Percentiles rank a stretch among this genome's conserved stretches.
These are phyloP conservation scores for Didymellaceae sp. DNA, from an alignment of 2,329 filamentous ascomycete species.

Conservation along the genomic window DNA sequence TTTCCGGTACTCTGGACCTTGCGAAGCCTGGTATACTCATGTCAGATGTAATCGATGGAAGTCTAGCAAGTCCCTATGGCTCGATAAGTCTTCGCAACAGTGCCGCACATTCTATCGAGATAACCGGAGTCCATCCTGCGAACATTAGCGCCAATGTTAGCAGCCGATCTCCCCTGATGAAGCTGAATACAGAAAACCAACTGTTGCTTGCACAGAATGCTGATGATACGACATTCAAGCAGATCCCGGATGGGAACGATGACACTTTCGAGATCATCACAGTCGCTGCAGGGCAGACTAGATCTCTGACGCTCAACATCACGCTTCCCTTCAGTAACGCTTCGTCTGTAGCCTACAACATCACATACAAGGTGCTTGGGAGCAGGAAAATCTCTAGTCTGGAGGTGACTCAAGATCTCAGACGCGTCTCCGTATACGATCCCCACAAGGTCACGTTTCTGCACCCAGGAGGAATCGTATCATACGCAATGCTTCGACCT, in stretches of 20 bases:
- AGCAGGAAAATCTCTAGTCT: conserved; percentile 23
- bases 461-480: conserved; percentile 61
- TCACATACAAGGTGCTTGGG: conserved; percentile 34
- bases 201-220: conserved; percentile 17
- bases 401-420: conserved; percentile 36
- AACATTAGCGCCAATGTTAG: conserved; percentile 28
- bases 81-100: conserved; percentile 60
- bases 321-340: conserved; percentile 27
- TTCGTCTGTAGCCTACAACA: conserved; percentile 32
- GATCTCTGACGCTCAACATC: conserved; percentile 49
- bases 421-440: conserved; percentile 41
- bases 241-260: conserved; percentile 21
- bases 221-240: conserved; percentile 5
- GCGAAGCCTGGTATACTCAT: conserved; percentile 51
- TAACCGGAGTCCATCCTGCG: conserved; percentile 42
- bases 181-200: conserved; percentile 17
- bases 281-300: conserved; percentile 50
- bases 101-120: conserved; percentile 41
- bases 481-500: conserved; percentile 64
- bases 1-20: conserved; percentile 39
- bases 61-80: conserved; percentile 55
- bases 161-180: conserved; percentile 11
- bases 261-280: conserved; percentile 15
- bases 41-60: conserved; percentile 59
- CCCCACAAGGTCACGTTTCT: conserved; percentile 62